Percentiles rank a stretch among this genome's conserved stretches.
These are phyloP conservation scores for Fusarium sarcochroum DNA, from an alignment of 2,329 filamentous ascomycete species.

Conservation along the genomic window DNA sequence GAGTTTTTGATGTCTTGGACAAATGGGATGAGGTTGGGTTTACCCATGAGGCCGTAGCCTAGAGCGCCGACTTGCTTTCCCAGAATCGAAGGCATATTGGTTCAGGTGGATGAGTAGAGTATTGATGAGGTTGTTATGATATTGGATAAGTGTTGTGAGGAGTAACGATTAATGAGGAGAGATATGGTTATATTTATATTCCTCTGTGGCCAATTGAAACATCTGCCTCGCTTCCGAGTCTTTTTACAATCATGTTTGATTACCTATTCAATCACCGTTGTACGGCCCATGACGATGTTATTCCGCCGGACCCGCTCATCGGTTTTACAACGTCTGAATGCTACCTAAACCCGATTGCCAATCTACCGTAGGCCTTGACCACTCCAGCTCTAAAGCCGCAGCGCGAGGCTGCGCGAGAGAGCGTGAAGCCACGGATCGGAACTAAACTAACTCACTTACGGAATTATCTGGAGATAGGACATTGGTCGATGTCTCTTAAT, in stretches of 20 bases:
- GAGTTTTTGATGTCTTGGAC: neutral
- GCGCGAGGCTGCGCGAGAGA: neutral
- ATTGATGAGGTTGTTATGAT: neutral
- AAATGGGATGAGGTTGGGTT: neutral
- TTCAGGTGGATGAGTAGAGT: neutral
- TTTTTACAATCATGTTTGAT: neutral
- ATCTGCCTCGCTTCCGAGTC: neutral
- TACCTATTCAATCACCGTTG: neutral
- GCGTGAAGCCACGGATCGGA: neutral
- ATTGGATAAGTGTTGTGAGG: neutral
- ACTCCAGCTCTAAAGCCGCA: neutral
- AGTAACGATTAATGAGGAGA: neutral
- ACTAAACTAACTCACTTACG: neutral
- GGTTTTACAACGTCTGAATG: constrained; percentile 11
- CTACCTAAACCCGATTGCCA: constrained; percentile 13
- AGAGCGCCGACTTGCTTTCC: constrained; percentile 63
- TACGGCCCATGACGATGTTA: neutral
- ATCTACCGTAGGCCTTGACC: no score
- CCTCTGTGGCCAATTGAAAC: neutral
- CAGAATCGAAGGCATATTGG: constrained; percentile 50
- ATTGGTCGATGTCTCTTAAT: neutral
- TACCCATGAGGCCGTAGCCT: constrained; percentile 70
- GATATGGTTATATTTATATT: constrained; percentile 4
- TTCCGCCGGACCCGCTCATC: constrained; percentile 5
- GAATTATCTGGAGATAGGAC: neutral